Conservation (phyloP, 129 eudicot species). For the Cynara cardunculus region DNA sequence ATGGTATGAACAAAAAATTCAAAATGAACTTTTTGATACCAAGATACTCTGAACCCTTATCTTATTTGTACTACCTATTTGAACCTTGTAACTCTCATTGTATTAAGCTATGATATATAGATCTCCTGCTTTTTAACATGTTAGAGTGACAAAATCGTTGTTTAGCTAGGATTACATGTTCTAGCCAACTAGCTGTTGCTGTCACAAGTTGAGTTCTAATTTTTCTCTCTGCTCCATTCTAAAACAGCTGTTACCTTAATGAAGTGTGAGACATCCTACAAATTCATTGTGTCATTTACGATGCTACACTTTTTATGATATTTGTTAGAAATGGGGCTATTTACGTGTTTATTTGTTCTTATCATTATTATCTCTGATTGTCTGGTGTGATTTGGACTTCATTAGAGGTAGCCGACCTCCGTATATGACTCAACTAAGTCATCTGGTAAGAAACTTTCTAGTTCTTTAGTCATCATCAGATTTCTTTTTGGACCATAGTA, state of each 20-base stretch:
- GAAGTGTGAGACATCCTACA: neutral
- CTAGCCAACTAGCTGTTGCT: neutral
- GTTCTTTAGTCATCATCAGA: too few relatives aligned
- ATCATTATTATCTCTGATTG: neutral
- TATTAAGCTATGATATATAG: neutral
- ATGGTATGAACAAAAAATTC: constrained; percentile 52
- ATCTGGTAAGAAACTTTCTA: too few relatives aligned
- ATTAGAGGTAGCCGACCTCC: neutral
- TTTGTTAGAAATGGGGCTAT: neutral
- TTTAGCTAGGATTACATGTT: neutral
- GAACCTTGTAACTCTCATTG: neutral
- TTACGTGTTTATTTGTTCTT: neutral
- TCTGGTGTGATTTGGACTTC: neutral
- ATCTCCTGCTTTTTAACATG: neutral
- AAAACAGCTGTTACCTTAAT: neutral
- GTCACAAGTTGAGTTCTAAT: neutral
- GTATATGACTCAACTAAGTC: too few relatives aligned
- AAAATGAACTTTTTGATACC: neutral
- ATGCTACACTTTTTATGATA: neutral
- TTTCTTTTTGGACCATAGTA: too few relatives aligned
- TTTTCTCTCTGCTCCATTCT: neutral
- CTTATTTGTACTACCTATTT: neutral
- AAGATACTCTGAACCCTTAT: neutral
- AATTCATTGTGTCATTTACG: neutral
- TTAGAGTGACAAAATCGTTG: neutral